These are phyloP conservation scores for Dendryphion nanum DNA, from an alignment of 2,329 filamentous ascomycete species.

Conservation along the genomic window DNA sequence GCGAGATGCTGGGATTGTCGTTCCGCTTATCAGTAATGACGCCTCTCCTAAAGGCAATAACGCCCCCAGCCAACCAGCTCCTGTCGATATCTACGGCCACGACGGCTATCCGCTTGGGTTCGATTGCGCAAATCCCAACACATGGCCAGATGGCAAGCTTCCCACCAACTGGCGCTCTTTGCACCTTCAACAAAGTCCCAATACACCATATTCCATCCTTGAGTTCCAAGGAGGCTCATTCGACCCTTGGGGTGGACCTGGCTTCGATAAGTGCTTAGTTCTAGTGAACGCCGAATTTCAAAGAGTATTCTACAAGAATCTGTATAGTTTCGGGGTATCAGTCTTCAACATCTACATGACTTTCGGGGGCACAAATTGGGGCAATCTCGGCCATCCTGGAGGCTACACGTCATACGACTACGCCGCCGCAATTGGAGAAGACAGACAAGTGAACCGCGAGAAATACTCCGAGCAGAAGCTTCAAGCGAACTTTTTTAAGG, in stretches of 20 bases:
- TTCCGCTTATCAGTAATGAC: slow-evolving; percentile 76
- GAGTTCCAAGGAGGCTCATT: slow-evolving; percentile 73
- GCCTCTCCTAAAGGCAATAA: slow-evolving; percentile 60
- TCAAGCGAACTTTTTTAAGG: slow-evolving; percentile 71
- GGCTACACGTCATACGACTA: slow-evolving; percentile 60
- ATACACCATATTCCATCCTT: slow-evolving; percentile 63
- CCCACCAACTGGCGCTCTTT: slow-evolving; percentile 56
- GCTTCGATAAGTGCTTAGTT: slow-evolving; percentile 65
- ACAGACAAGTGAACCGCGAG: slow-evolving; percentile 65
- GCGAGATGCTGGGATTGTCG: slow-evolving; percentile 65
- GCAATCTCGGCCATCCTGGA: slow-evolving; percentile 62
- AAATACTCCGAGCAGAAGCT: slow-evolving; percentile 81
- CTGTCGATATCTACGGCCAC: slow-evolving; percentile 65
- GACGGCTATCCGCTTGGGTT: slow-evolving; percentile 64
- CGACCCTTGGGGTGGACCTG: slow-evolving; percentile 71
- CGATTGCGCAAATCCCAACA: slow-evolving; percentile 59
- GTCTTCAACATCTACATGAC: slow-evolving; percentile 77
- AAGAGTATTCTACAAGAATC: slow-evolving; percentile 77
- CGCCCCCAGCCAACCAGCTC: slow-evolving; percentile 58
- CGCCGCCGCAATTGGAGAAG: slow-evolving; percentile 65
- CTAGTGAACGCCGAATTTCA: slow-evolving; percentile 73
- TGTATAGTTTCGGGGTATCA: slow-evolving; percentile 63
- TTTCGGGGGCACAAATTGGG: slow-evolving; percentile 81
- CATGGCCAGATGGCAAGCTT: slow-evolving; percentile 58
- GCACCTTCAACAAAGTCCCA: slow-evolving; percentile 62